A percentile compares a stretch with the other conserved stretches of the same genome.
These are phyloP conservation scores for Candida sphagnicola DNA, from an alignment of 805 yeast genomes.

Conservation along the genomic window DNA sequence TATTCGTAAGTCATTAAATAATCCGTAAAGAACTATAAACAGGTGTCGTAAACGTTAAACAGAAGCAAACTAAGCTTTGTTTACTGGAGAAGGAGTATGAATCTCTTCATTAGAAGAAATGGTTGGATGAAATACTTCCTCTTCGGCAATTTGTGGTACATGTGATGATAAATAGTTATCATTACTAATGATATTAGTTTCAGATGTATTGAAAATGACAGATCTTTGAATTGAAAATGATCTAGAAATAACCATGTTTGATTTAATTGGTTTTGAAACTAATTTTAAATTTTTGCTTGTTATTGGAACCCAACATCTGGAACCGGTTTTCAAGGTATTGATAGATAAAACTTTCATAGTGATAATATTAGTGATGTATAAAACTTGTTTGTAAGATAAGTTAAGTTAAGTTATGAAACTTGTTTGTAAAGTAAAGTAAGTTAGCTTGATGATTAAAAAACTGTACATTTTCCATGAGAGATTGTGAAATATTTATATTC, in stretches of 20 bases:
- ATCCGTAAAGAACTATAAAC: not conserved
- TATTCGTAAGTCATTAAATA: not conserved
- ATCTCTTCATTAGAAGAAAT: slow-evolving; percentile 39
- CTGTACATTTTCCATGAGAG: not conserved
- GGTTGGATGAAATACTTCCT: slow-evolving; percentile 30
- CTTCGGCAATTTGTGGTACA: not conserved
- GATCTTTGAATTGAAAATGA: not conserved
- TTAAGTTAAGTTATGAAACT: not conserved
- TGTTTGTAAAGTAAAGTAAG: not conserved
- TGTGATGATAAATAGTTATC: not conserved
- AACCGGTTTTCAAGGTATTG: slow-evolving; percentile 35
- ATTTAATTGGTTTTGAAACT: not conserved
- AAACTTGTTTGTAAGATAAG: not conserved
- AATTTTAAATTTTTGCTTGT: not conserved
- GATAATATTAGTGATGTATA: not conserved
- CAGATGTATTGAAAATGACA: not conserved
- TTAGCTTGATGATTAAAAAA: too few species aligned
- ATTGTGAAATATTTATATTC: slow-evolving; percentile 4
- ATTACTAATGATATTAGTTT: not conserved
- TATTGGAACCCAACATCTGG: slow-evolving; percentile 3
- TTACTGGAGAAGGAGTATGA: slow-evolving; percentile 42
- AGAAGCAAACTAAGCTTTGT: slow-evolving; percentile 13
- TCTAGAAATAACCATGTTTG: not conserved
- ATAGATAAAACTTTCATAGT: slow-evolving; percentile 21
- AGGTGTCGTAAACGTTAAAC: not conserved